Evolutionary conservation across 371 early-diverging fungal species (phyloP).

Genomic region (Mortierella sp.): DNA sequence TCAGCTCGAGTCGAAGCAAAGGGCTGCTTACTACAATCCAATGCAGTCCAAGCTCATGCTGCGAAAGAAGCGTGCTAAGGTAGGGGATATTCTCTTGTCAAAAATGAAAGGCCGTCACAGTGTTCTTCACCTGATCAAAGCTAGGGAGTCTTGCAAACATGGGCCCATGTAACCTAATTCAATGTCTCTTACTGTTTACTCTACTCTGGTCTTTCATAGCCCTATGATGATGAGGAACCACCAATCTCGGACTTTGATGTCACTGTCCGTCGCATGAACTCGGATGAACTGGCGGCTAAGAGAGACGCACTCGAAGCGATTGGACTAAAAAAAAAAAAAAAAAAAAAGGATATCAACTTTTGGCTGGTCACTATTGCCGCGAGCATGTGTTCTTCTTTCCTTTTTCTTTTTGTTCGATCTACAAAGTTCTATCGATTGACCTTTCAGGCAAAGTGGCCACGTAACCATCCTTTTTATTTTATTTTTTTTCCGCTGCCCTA

Average conservation of each 20-base stretch:
- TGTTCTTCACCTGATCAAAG: too few species aligned
- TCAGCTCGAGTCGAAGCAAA: constrained; percentile 23
- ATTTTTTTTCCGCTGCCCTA: too few species aligned
- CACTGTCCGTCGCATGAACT: constrained; percentile 39
- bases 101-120: not conserved
- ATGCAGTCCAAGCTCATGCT: constrained; percentile 50
- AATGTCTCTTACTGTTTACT: not conserved
- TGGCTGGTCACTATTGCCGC: too few species aligned
- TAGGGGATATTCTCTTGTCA: constrained; percentile 7
- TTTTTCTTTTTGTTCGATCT: too few species aligned
- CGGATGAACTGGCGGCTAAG: constrained; percentile 44
- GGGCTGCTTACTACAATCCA: constrained; percentile 42
- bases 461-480: too few species aligned
- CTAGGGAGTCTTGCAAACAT: too few species aligned
- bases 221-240: constrained; percentile 42
- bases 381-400: too few species aligned
- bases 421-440: too few species aligned
- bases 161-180: too few species aligned
- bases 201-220: constrained; percentile 5
- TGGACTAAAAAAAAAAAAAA: constrained; percentile 21
- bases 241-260: constrained; percentile 42
- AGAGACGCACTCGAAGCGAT: constrained; percentile 37
- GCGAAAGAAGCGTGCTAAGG: constrained; percentile 49
- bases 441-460: too few species aligned
- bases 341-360: too few species aligned